These are phyloP conservation scores for Talaromyces ruber DNA, from an alignment of 495 filamentous ascomycete genomes.

Conservation along the genomic window DNA sequence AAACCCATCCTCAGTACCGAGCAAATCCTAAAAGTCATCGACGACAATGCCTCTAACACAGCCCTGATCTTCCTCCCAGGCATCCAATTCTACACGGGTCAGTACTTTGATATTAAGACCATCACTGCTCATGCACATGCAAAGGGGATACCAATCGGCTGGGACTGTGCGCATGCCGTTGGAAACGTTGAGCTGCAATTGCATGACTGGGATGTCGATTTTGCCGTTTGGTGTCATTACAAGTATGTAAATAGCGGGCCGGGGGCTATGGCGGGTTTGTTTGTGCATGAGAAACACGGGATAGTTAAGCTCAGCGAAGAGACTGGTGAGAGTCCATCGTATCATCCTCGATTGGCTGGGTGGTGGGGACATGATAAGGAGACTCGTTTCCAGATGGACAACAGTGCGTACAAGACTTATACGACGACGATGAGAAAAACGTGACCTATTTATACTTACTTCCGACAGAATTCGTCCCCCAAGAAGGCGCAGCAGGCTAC, in stretches of 20 bases:
- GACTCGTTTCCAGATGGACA: slow-evolving; percentile 72
- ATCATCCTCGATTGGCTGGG: slow-evolving; percentile 58
- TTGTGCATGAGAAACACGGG: slow-evolving; percentile 74
- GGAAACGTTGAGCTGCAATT: slow-evolving; percentile 81
- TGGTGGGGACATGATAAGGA: slow-evolving; percentile 85
- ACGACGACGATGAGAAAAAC: neutral
- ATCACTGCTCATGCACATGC: slow-evolving; percentile 78
- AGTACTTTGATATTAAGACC: slow-evolving; percentile 74
- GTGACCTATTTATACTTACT: neutral
- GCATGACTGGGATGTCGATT: slow-evolving; percentile 93
- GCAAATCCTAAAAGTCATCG: slow-evolving; percentile 68
- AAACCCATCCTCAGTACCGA: slow-evolving; percentile 54
- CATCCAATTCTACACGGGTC: slow-evolving; percentile 92
- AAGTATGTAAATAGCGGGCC: slow-evolving; percentile 95
- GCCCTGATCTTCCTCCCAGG: slow-evolving; percentile 81
- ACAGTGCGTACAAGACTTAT: slow-evolving; percentile 26
- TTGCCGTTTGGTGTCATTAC: slow-evolving; percentile 95
- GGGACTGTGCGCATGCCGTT: slow-evolving; percentile 92
- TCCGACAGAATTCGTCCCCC: slow-evolving; percentile 56
- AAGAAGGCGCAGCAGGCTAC: slow-evolving; percentile 52
- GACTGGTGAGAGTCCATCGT: slow-evolving; percentile 24
- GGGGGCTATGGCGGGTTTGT: slow-evolving; percentile 76
- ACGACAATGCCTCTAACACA: slow-evolving; percentile 63
- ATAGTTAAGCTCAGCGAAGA: slow-evolving; percentile 34
- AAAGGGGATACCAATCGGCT: slow-evolving; percentile 72